Conservation (phyloP, 2,329 filamentous ascomycete genomes). For the Colletotrichum navitas region DNA sequence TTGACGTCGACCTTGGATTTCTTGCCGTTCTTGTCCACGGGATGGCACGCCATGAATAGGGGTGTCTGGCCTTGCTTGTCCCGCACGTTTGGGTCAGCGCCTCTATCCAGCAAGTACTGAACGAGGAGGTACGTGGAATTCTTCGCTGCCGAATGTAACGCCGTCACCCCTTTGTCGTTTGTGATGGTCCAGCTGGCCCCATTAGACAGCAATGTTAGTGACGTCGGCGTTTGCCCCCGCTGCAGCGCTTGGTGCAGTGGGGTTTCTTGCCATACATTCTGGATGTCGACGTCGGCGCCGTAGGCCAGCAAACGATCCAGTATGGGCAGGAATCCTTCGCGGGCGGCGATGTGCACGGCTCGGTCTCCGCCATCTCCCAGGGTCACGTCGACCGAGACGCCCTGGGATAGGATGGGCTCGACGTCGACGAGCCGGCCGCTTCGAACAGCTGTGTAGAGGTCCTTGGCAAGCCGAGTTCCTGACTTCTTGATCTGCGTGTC, state of each 20-base stretch:
- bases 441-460: background rate
- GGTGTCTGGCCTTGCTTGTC: conserved; percentile 22
- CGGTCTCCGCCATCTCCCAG: conserved; percentile 9
- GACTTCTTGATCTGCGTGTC: conserved; percentile 25
- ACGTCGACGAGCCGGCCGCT: conserved; percentile 11
- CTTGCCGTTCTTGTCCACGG: conserved; percentile 16
- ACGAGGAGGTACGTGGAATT: conserved; percentile 13
- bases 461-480: background rate
- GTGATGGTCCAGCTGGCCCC: conserved; percentile 8
- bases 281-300: conserved; percentile 22
- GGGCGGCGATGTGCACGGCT: conserved; percentile 18
- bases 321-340: conserved; percentile 13
- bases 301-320: conserved; percentile 19
- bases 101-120: conserved; percentile 28
- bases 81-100: conserved; percentile 28
- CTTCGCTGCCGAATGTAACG: conserved; percentile 25
- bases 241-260: conserved; percentile 19
- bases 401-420: conserved; percentile 6
- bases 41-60: conserved; percentile 25
- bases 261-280: background rate
- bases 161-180: conserved; percentile 16
- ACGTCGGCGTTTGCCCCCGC: conserved; percentile 11
- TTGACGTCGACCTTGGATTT: background rate
- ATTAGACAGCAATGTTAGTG: conserved; percentile 15
- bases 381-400: conserved; percentile 1